Conservation (phyloP, 805 yeast genomes). For the Ogataea parapolymorpha region DNA sequence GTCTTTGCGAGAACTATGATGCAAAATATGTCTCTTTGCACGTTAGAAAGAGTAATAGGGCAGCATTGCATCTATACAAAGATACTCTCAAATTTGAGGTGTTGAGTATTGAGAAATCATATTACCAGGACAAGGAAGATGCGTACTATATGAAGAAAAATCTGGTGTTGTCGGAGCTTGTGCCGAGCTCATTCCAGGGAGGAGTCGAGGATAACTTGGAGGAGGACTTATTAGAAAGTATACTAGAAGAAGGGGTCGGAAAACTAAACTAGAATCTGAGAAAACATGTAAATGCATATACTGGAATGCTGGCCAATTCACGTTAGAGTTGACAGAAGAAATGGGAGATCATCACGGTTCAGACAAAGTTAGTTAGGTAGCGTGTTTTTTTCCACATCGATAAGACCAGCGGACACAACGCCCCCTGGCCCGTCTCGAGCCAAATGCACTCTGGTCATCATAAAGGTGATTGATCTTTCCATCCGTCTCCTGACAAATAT, state of each 20-base stretch:
- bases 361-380: constrained; percentile 83
- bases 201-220: constrained; percentile 56
- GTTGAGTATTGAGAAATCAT: constrained; percentile 75
- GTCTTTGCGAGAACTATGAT: constrained; percentile 74
- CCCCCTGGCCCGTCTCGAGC: constrained; percentile 76
- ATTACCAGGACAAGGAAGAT: constrained; percentile 96
- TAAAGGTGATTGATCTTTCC: constrained; percentile 23
- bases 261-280: not conserved
- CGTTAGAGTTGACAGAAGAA: constrained; percentile 8
- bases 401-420: constrained; percentile 40
- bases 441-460: constrained; percentile 99
- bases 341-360: constrained; percentile 30
- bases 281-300: not conserved
- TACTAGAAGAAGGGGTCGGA: constrained; percentile 15
- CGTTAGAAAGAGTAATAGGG: constrained; percentile 89
- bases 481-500: constrained; percentile 15
- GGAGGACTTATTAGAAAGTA: constrained; percentile 41
- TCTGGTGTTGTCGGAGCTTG: constrained; percentile 54
- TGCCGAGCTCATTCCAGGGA: constrained; percentile 55
- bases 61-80: constrained; percentile 88
- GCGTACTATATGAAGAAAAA: constrained; percentile 91
- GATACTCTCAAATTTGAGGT: constrained; percentile 84
- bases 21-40: constrained; percentile 87
- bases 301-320: not conserved
- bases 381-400: constrained; percentile 98